These are phyloP conservation scores for Boletus coccyginus DNA, from an alignment of 768 basidiomycete genomes.

Conservation along the genomic window DNA sequence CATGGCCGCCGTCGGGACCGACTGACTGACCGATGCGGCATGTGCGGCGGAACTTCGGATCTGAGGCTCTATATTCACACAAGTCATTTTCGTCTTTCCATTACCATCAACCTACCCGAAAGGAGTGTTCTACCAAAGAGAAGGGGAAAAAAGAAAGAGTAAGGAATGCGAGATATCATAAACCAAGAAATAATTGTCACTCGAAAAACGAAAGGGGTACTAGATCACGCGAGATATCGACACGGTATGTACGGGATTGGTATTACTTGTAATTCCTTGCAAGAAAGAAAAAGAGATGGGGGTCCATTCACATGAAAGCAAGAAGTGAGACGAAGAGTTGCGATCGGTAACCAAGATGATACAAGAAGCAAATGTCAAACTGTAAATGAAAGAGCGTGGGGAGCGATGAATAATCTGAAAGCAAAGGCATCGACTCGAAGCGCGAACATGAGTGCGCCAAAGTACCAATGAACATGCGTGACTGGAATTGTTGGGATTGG, in stretches of 20 bases:
- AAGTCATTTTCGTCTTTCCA: background rate
- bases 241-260: constrained; percentile 7
- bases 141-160: background rate
- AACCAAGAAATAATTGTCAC: background rate
- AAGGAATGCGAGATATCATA: background rate
- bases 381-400: background rate
- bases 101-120: constrained; percentile 5
- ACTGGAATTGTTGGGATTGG: background rate
- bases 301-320: constrained; percentile 5
- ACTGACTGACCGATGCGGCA: too few relatives aligned
- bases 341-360: background rate
- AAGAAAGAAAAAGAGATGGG: constrained; percentile 1
- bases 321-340: background rate
- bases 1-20: too few relatives aligned
- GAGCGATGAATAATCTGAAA: background rate
- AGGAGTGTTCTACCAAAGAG: background rate
- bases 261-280: constrained; percentile 13
- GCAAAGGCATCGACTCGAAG: constrained; percentile 5
- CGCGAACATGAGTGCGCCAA: constrained; percentile 10
- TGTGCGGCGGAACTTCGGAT: too few relatives aligned
- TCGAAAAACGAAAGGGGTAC: background rate
- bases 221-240: constrained; percentile 1
- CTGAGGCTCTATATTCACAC: background rate
- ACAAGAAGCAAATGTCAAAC: background rate
- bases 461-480: constrained; percentile 8